Conservation (phyloP, 2,329 filamentous ascomycete species). For the Diplodia sapinea region DNA sequence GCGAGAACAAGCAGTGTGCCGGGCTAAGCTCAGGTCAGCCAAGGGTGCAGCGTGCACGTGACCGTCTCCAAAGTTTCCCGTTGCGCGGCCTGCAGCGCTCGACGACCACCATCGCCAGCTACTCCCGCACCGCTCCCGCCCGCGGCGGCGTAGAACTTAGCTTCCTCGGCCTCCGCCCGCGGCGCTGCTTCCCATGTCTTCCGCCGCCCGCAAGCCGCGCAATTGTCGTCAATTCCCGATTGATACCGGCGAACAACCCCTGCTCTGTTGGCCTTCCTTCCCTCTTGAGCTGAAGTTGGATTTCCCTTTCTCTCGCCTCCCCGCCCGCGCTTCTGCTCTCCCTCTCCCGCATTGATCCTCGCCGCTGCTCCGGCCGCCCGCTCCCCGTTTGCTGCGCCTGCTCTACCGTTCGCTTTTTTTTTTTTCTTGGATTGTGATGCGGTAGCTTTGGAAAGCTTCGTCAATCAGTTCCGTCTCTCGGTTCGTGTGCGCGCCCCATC, state of each 20-base stretch:
- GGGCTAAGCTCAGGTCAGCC: not conserved
- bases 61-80: conserved; percentile 13
- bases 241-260: conserved; percentile 23
- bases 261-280: conserved; percentile 30
- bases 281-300: conserved; percentile 26
- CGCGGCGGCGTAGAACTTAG: not conserved
- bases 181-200: conserved; percentile 24
- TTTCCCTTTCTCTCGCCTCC: conserved; percentile 10
- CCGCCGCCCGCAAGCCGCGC: conserved; percentile 10
- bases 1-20: not conserved
- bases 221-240: conserved; percentile 27
- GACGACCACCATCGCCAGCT: not conserved
- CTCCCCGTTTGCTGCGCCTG: not conserved
- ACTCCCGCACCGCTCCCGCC: not conserved
- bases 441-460: conserved; percentile 18
- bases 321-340: not conserved
- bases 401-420: not conserved
- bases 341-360: conserved; percentile 22
- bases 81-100: conserved; percentile 25
- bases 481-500: conserved; percentile 17
- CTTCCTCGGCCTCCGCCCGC: not conserved
- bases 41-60: conserved; percentile 12
- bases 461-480: conserved; percentile 29
- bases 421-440: conserved; percentile 20
- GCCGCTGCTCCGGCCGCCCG: not conserved